Evolutionary conservation across 179 eudicot genomes (phyloP), one percentile per base, ranked within the genome.

Genomic region (Camellia oleifera): DNA sequence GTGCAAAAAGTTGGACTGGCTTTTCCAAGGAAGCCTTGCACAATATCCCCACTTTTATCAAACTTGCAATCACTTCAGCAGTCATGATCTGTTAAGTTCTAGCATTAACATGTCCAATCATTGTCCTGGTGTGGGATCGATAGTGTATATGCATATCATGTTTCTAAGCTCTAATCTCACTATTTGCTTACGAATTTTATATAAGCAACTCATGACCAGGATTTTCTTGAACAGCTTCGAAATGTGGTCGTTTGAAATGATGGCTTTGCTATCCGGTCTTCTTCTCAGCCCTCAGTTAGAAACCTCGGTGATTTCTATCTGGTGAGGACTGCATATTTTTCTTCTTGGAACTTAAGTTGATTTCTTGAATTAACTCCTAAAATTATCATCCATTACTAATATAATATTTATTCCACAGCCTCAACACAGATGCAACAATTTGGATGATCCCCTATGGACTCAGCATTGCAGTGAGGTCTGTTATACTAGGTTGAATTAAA

Each of bases 361-460:
- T 15, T 66, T 66, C n/a, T 65, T 53, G 45, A 48, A 66, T 68
- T 15, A 3, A 52, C 50, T 60, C 46, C 50, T 32, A 15, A 40
- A 14, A 26, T 69, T 11, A 14, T 66, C 72, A 23, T 32, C 15
- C 13, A 15, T 52, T 64, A 67, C 52, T 77, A 9, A 66, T 18
- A 7, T 26, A 53, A 40, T 26, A 20, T 65, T 73, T 68, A n/a
- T 11, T 62, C 45, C 60, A 4, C 93, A 94, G 98, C 87, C 91
- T 93, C 61, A 94, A 91, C 81, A 93, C 95, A 46, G 89, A 89
- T 61, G 66, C 85, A 73, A 84, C 90, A 32, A 87, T 91, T 71
- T 93, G 97, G 97, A 91, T 89, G 95, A 91, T 94, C 61, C 93
- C 98, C 23, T 88, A 85, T 23, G 98, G 98, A 75, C 97, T 94